Evolutionary conservation across 495 filamentous ascomycete species (phyloP).

Genomic region (Pyrenula massariospora): DNA sequence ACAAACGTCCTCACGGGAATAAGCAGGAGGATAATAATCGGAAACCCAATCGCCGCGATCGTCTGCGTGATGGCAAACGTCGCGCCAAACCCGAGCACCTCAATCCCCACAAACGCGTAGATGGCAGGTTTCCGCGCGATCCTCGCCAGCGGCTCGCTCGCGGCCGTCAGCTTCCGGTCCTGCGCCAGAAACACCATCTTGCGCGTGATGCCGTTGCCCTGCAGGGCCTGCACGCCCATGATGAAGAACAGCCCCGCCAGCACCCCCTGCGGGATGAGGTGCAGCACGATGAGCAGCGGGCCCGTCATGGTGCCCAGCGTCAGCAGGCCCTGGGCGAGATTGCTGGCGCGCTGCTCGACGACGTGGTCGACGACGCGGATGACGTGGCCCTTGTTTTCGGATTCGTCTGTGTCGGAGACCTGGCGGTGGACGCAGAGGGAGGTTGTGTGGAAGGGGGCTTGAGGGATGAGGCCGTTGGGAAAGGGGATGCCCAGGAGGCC

Average conservation of each 20-base stretch:
- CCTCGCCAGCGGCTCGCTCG: slow-evolving; percentile 52
- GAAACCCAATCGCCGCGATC: slow-evolving; percentile 88
- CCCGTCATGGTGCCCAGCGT: slow-evolving; percentile 82
- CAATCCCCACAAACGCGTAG: slow-evolving; percentile 67
- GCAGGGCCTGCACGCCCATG: slow-evolving; percentile 78
- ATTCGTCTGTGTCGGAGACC: slow-evolving; percentile 41
- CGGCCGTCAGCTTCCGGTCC: slow-evolving; percentile 53
- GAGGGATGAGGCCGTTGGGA: slow-evolving; percentile 85
- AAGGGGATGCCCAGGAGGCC: slow-evolving; percentile 81
- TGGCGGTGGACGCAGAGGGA: slow-evolving; percentile 65
- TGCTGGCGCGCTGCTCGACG: slow-evolving; percentile 83
- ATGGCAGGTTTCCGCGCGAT: slow-evolving; percentile 50
- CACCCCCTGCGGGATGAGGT: slow-evolving; percentile 78
- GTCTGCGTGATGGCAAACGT: slow-evolving; percentile 96
- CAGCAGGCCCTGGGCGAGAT: slow-evolving; percentile 72
- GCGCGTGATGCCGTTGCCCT: slow-evolving; percentile 69
- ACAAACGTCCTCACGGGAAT: slow-evolving; percentile 67
- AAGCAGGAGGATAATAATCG: slow-evolving; percentile 69
- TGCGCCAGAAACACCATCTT: slow-evolving; percentile 67
- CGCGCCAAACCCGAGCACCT: slow-evolving; percentile 68
- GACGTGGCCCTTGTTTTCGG: slow-evolving; percentile 48
- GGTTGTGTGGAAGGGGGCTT: slow-evolving; percentile 88
- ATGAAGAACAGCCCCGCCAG: slow-evolving; percentile 90
- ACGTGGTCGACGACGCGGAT: slow-evolving; percentile 56
- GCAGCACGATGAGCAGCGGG: slow-evolving; percentile 70